These are phyloP conservation scores for Murraya paniculata DNA, from an alignment of 345 rosid species.

Conservation along the genomic window DNA sequence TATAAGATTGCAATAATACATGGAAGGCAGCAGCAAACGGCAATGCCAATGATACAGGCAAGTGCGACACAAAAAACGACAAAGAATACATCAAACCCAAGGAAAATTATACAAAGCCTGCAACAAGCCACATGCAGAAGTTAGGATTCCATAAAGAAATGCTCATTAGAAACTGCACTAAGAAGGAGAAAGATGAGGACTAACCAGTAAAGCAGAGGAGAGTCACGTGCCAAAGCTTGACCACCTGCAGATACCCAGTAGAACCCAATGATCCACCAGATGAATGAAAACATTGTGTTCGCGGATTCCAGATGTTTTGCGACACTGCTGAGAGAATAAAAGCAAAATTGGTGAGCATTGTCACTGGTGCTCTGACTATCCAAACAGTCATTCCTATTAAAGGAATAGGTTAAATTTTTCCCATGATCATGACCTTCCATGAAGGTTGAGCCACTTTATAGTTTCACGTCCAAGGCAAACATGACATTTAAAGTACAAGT, in stretches of 20 bases:
- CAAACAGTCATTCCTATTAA: neutral
- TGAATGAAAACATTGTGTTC: slow-evolving; percentile 93
- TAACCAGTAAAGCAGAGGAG: slow-evolving; percentile 92
- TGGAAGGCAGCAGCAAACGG: slow-evolving; percentile 98
- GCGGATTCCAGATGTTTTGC: slow-evolving; percentile 96
- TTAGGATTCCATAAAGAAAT: slow-evolving; percentile 19
- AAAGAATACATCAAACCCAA: slow-evolving; percentile 96
- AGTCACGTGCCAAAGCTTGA: slow-evolving; percentile 58
- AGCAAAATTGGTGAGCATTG: slow-evolving; percentile 13
- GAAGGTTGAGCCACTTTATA: neutral
- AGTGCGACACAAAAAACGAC: slow-evolving; percentile 93
- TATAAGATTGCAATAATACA: slow-evolving; percentile 95
- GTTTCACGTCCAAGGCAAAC: neutral
- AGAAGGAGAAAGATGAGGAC: slow-evolving; percentile 16
- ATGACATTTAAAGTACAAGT: neutral
- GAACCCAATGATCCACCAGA: slow-evolving; percentile 99
- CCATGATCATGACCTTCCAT: neutral
- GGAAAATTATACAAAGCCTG: slow-evolving; percentile 93
- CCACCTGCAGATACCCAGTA: slow-evolving; percentile 98
- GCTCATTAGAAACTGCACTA: neutral
- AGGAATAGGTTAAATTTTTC: neutral
- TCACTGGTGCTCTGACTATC: neutral
- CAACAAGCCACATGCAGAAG: slow-evolving; percentile 20
- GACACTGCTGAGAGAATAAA: slow-evolving; percentile 39
- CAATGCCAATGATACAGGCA: slow-evolving; percentile 93